These are phyloP conservation scores for Trichoderma erinaceum DNA, from an alignment of 495 filamentous ascomycete genomes.

Conservation along the genomic window DNA sequence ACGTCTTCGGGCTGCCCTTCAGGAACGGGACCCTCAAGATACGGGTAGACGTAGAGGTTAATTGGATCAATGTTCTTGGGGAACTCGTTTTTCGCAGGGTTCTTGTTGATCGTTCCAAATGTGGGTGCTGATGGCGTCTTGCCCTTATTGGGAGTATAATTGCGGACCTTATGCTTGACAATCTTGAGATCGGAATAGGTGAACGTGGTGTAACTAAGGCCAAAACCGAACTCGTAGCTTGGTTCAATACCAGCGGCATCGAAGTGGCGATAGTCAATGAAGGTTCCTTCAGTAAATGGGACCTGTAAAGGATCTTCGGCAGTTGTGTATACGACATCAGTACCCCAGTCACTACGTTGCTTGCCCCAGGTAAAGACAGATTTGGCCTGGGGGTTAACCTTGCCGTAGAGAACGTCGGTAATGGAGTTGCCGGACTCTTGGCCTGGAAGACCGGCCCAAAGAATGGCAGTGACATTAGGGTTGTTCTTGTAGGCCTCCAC, in stretches of 20 bases:
- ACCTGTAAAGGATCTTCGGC: slow-evolving; percentile 13
- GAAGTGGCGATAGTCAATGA: slow-evolving; percentile 51
- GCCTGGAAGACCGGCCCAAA: slow-evolving; percentile 49
- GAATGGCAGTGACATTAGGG: slow-evolving; percentile 53
- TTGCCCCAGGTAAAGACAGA: slow-evolving; percentile 52
- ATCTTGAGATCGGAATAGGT: slow-evolving; percentile 28
- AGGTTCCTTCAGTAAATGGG: slow-evolving; percentile 34
- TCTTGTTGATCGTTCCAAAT: slow-evolving; percentile 28
- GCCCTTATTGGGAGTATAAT: slow-evolving; percentile 24
- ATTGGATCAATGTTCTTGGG: slow-evolving; percentile 38
- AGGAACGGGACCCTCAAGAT: slow-evolving; percentile 27
- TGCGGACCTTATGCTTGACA: slow-evolving; percentile 15
- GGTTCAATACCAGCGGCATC: slow-evolving; percentile 39
- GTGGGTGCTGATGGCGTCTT: slow-evolving; percentile 27
- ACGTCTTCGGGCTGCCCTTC: slow-evolving; percentile 54
- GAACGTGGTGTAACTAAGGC: slow-evolving; percentile 44
- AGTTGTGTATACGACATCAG: slow-evolving; percentile 31
- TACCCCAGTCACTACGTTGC: slow-evolving; percentile 44
- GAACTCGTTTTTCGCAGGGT: slow-evolving; percentile 25
- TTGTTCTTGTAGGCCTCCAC: slow-evolving; percentile 42
- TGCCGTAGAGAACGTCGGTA: slow-evolving; percentile 46
- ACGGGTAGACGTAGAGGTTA: slow-evolving; percentile 35
- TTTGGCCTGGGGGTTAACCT: slow-evolving; percentile 50
- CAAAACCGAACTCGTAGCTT: slow-evolving; percentile 46
- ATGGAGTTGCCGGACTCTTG: slow-evolving; percentile 52